Percentiles rank a stretch among this genome's conserved stretches.
These are phyloP conservation scores for Solanum piurae DNA, from an alignment of 257 asterid species.

Conservation along the genomic window DNA sequence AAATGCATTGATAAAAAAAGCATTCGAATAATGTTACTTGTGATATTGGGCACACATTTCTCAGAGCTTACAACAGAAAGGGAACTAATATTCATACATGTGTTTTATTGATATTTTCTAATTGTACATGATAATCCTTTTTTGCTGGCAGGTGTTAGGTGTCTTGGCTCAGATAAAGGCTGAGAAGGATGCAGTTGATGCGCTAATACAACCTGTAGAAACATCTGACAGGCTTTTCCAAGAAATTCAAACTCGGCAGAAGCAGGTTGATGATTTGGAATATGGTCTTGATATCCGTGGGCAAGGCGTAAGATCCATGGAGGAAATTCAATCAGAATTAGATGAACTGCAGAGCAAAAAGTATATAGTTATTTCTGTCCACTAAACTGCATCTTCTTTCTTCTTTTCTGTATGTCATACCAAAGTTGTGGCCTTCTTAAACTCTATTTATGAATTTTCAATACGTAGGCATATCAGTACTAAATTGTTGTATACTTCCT, in stretches of 20 bases:
- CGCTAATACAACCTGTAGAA: slow-evolving; percentile 71
- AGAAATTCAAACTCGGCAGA: slow-evolving; percentile 61
- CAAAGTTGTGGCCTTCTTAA: not conserved
- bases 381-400: slow-evolving; percentile 1
- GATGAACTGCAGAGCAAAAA: slow-evolving; percentile 43
- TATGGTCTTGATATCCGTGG: slow-evolving; percentile 67
- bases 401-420: not conserved
- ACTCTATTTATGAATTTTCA: not conserved
- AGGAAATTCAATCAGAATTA: slow-evolving; percentile 54
- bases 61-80: not conserved
- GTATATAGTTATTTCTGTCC: slow-evolving; percentile 14
- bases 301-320: slow-evolving; percentile 64
- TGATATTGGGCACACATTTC: not conserved
- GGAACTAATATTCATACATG: not conserved
- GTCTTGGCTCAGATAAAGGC: slow-evolving; percentile 82
- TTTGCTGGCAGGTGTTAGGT: slow-evolving; percentile 54
- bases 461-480: not conserved
- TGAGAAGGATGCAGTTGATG: slow-evolving; percentile 78
- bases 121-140: not conserved
- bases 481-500: not conserved
- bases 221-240: slow-evolving; percentile 69
- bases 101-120: not conserved
- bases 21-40: not conserved
- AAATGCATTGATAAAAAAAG: not conserved
- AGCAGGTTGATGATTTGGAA: slow-evolving; percentile 61